Evolutionary conservation across 2,329 filamentous ascomycete genomes (phyloP).

Genomic region (Grosmannia penicillata): DNA sequence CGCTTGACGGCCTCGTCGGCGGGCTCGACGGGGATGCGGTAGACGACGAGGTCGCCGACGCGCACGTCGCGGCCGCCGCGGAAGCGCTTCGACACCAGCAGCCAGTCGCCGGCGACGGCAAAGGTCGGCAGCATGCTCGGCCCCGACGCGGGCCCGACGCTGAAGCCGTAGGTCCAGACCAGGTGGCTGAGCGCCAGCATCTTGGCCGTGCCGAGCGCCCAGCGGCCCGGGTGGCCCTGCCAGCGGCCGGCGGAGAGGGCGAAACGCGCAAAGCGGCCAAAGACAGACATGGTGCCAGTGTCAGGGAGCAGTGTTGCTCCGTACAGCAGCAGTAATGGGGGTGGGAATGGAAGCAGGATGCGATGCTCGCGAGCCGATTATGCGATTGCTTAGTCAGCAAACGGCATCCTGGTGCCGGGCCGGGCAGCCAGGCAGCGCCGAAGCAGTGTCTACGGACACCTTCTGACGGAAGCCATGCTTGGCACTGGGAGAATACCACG

Average conservation of each 20-base stretch:
- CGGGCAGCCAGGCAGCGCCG: too few relatives aligned
- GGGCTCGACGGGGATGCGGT: slow-evolving; percentile 55
- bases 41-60: slow-evolving; percentile 78
- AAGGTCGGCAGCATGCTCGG: slow-evolving; percentile 88
- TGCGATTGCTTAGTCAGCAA: too few relatives aligned
- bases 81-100: slow-evolving; percentile 54
- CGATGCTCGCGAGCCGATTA: too few relatives aligned
- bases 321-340: too few relatives aligned
- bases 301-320: too few relatives aligned
- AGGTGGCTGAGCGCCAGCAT: slow-evolving; percentile 33
- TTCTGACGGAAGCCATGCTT: too few relatives aligned
- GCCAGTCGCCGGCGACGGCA: slow-evolving; percentile 47
- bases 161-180: slow-evolving; percentile 46
- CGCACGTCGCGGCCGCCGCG: slow-evolving; percentile 47
- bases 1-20: slow-evolving; percentile 58
- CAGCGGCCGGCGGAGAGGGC: too few relatives aligned
- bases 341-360: too few relatives aligned
- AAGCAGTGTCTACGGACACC: too few relatives aligned
- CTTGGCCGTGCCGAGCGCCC: slow-evolving; percentile 30
- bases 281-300: slow-evolving; percentile 12
- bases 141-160: slow-evolving; percentile 45
- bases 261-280: slow-evolving; percentile 7
- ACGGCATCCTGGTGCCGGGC: too few relatives aligned
- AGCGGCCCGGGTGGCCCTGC: slow-evolving; percentile 24
- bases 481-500: too few relatives aligned